Conservation (phyloP, 2,329 filamentous ascomycete species). For the Aspergillus neoniger region DNA sequence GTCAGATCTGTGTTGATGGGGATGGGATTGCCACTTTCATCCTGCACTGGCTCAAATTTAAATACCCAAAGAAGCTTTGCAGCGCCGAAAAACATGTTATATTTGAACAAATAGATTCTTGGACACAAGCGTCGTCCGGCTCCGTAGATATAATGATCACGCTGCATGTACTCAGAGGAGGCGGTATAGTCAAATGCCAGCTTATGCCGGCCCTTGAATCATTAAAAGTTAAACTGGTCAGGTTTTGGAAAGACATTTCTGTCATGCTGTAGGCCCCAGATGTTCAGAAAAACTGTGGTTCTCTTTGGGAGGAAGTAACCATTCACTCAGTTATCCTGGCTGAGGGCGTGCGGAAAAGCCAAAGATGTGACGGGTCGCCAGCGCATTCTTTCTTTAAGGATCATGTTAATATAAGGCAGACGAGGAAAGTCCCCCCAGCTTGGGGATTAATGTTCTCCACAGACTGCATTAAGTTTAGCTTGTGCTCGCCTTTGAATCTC, state of each 20-base stretch:
- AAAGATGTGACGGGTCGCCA: constrained; percentile 49
- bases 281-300: constrained; percentile 49
- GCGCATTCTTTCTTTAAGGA: constrained; percentile 59
- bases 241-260: constrained; percentile 20
- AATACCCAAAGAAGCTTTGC: constrained; percentile 37
- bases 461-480: constrained; percentile 52
- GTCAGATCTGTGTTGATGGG: neutral
- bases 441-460: constrained; percentile 52
- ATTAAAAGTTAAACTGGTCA: constrained; percentile 26
- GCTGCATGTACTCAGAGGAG: constrained; percentile 28
- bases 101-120: constrained; percentile 37
- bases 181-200: constrained; percentile 41
- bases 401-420: constrained; percentile 48
- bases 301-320: constrained; percentile 52
- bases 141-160: constrained; percentile 35
- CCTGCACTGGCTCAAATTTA: constrained; percentile 8
- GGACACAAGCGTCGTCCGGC: constrained; percentile 35
- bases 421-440: constrained; percentile 39
- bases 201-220: constrained; percentile 29
- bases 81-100: constrained; percentile 31
- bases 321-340: constrained; percentile 41
- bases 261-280: constrained; percentile 48
- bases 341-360: constrained; percentile 18
- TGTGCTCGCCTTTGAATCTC: constrained; percentile 42
- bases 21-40: neutral